A percentile compares a stretch with the other conserved stretches of the same genome.
Evolutionary conservation across 1,284 basidiomycete species (phyloP).

Genomic region (Trametes sp.): DNA sequence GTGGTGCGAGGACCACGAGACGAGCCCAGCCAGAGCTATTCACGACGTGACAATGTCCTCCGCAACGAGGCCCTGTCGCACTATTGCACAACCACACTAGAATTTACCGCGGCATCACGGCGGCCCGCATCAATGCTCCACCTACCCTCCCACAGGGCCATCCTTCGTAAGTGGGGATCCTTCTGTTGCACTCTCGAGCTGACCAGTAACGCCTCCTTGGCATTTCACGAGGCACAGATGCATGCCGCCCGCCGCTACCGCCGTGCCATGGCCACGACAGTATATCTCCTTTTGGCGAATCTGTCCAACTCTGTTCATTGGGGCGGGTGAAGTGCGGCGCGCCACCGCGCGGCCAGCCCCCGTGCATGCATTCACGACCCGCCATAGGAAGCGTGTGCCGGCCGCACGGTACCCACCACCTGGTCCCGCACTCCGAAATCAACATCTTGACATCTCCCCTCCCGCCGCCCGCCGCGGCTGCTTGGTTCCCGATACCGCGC

Average conservation of each 20-base stretch:
- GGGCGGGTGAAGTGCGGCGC: slow-evolving; percentile 20
- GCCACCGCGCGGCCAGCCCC: slow-evolving; percentile 10
- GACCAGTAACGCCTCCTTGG: slow-evolving; percentile 4
- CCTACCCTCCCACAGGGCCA: slow-evolving; percentile 19
- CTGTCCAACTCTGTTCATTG: slow-evolving; percentile 9
- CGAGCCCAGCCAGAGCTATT: background rate
- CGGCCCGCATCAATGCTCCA: slow-evolving; percentile 22
- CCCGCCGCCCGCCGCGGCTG: background rate
- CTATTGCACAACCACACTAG: slow-evolving; percentile 15
- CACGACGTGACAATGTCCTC: slow-evolving; percentile 3
- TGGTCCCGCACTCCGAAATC: too few relatives aligned
- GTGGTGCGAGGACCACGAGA: background rate
- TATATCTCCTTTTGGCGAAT: background rate
- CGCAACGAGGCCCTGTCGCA: slow-evolving; percentile 21
- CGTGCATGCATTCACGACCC: slow-evolving; percentile 3
- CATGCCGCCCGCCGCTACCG: background rate
- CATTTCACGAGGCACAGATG: background rate
- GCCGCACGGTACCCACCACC: background rate
- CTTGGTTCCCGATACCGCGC: slow-evolving; percentile 1
- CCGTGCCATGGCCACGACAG: slow-evolving; percentile 12
- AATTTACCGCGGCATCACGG: slow-evolving; percentile 17
- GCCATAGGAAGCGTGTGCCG: slow-evolving; percentile 15
- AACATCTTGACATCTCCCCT: slow-evolving; percentile 19
- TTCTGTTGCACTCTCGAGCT: slow-evolving; percentile 4
- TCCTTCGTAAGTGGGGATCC: slow-evolving; percentile 6